A percentile compares a stretch with the other conserved stretches of the same genome.
These are phyloP conservation scores for Quercus lobata DNA, from an alignment of 331 rosid genomes.

Conservation along the genomic window DNA sequence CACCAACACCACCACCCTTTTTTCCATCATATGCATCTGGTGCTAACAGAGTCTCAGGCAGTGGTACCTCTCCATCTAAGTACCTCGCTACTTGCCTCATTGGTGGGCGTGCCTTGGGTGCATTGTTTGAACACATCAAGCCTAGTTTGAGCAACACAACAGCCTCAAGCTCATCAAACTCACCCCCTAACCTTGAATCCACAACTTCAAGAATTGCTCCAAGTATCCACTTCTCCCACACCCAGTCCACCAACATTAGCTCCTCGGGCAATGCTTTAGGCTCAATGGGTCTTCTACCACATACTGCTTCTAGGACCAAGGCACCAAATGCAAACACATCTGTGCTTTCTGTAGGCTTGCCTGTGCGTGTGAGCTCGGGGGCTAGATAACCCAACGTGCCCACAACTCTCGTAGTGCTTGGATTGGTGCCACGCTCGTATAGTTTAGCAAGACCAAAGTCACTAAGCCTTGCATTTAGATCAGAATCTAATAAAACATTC, in stretches of 20 bases:
- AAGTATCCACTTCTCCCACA: conserved; percentile 53
- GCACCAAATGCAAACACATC: conserved; percentile 76
- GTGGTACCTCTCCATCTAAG: conserved; percentile 46
- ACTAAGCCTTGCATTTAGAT: conserved; percentile 53
- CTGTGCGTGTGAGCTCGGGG: conserved; percentile 67
- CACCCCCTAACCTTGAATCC: conserved; percentile 37
- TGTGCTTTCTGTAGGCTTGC: conserved; percentile 52
- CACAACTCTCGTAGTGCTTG: conserved; percentile 61
- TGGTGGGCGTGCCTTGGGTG: conserved; percentile 38
- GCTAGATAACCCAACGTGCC: conserved; percentile 81
- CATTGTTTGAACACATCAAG: conserved; percentile 44
- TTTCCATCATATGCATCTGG: conserved; percentile 17
- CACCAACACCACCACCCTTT: background rate
- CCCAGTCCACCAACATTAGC: conserved; percentile 67
- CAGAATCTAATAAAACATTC: conserved; percentile 60
- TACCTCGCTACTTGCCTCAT: conserved; percentile 56
- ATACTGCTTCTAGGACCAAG: conserved; percentile 52
- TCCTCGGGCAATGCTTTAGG: conserved; percentile 64
- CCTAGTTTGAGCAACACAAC: conserved; percentile 47
- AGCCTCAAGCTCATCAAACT: conserved; percentile 45
- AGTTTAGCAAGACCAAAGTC: conserved; percentile 75
- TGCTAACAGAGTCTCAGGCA: conserved; percentile 29
- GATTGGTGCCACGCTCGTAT: conserved; percentile 51
- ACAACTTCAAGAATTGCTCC: conserved; percentile 44
- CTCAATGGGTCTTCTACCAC: conserved; percentile 69